Base-by-base conservation (phyloP, 495 filamentous ascomycete species). In the Xylaria bambusicola region DNA sequence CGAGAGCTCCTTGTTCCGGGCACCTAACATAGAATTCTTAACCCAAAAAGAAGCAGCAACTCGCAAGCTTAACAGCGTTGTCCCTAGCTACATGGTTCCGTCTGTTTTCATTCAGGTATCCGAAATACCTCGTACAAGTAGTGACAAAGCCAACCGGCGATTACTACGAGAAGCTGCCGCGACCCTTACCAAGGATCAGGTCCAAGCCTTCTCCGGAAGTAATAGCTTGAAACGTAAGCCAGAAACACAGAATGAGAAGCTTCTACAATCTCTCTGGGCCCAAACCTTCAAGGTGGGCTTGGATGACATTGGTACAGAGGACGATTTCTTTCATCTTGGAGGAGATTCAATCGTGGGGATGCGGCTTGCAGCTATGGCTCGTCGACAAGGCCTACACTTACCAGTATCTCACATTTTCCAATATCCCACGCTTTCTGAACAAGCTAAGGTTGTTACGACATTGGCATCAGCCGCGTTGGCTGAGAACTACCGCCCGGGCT, bases 341-440 rank as follows among this genome's bases (percentile, higher is more conserved):
- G 85, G 85, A 54, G 85, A 88, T 58, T 87, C 85, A 0, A 82
- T 88, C 47, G 77, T 78, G 15, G 84, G 83, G 0, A 87, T 88
- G 72, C 78, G 77, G 62, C 75, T 86, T 59, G 82, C 81, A 21
- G 73, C 77, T 15, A 72, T 73, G 57, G 80, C 76, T 27, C 73
- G 80, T 13, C 78, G 75, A 59, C 21, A 23, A 1, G 46, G 55
- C 13, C 3, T 58, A 8, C 2, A 35, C 4, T 29, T 50, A 9
- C 33, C 33, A 10, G 55, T 48, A 6, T 13, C 33, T 15, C n/a
- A 40, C 2, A 41, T 56, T 8, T 35, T 56, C 29, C 33, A 50
- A 5, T 23, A 38, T 27, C 50, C 50, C 7, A 52, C 27, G 7
- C 18, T 52, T 1, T 52, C 50, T 10, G 50, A 40, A 23, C 31